A percentile compares a stretch with the other conserved stretches of the same genome.
These are phyloP conservation scores for Gossypium longicalyx DNA, from an alignment of 345 rosid species.

Conservation along the genomic window DNA sequence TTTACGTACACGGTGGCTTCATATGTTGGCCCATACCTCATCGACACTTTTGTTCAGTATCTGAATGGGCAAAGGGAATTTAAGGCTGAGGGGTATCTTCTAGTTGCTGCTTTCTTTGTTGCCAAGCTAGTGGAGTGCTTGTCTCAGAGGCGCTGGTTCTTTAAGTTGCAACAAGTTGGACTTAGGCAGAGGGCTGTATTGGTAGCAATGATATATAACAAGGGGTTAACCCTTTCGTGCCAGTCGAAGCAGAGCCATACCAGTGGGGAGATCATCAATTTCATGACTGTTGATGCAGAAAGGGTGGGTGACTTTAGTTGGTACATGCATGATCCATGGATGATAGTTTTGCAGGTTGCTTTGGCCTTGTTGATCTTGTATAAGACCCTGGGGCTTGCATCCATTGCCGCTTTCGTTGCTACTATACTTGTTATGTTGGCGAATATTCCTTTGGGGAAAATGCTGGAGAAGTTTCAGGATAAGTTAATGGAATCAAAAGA, in stretches of 20 bases:
- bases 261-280: conserved; percentile 63
- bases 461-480: conserved; percentile 49
- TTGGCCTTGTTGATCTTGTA: conserved; percentile 50
- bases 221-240: conserved; percentile 50
- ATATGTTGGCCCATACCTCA: conserved; percentile 40
- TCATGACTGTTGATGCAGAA: conserved; percentile 57
- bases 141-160: conserved; percentile 49
- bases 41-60: conserved; percentile 47
- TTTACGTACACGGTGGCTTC: conserved; percentile 26
- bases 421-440: conserved; percentile 41
- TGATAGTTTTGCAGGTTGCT: conserved; percentile 18
- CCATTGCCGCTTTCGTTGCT: conserved; percentile 43
- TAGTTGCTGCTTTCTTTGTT: conserved; percentile 38
- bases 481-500: conserved; percentile 60
- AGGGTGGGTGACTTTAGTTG: conserved; percentile 44
- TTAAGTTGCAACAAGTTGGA: conserved; percentile 34
- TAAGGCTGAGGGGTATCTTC: conserved; percentile 38
- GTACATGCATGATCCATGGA: conserved; percentile 58
- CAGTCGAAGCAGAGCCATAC: conserved; percentile 42
- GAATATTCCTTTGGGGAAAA: conserved; percentile 46
- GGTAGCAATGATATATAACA: conserved; percentile 46
- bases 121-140: conserved; percentile 57
- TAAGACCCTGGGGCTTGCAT: conserved; percentile 47
- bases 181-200: conserved; percentile 43
- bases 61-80: conserved; percentile 31